Conservation (phyloP, 805 yeast species). For the Zygosaccharomyces bisporus region DNA sequence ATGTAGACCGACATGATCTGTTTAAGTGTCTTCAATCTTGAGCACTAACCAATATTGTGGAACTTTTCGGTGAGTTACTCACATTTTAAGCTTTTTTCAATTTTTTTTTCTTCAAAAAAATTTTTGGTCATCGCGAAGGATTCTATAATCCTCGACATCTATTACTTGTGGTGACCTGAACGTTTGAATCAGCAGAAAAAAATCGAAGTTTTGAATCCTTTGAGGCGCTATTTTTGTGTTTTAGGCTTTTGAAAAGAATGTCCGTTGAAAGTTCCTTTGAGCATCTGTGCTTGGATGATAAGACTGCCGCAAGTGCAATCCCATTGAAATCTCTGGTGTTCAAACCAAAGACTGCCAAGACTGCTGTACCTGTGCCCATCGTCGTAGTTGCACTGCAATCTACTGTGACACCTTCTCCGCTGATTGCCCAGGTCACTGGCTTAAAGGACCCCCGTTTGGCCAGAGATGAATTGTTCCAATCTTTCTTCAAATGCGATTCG, state of each 20-base stretch:
- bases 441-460: slow-evolving; percentile 88
- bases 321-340: slow-evolving; percentile 75
- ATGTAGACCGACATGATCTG: slow-evolving; percentile 52
- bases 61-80: no score
- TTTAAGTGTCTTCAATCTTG: no score
- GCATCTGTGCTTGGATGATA: slow-evolving; percentile 56
- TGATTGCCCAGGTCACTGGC: slow-evolving; percentile 61
- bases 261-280: slow-evolving; percentile 67
- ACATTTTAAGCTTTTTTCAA: neutral
- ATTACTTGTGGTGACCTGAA: no score
- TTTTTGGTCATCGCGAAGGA: slow-evolving; percentile 7
- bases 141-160: neutral
- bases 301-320: slow-evolving; percentile 43
- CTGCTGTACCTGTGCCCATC: slow-evolving; percentile 74
- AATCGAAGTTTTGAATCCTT: neutral
- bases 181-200: no score
- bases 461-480: slow-evolving; percentile 68
- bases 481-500: slow-evolving; percentile 40
- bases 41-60: no score
- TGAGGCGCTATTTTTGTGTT: neutral
- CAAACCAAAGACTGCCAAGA: slow-evolving; percentile 87
- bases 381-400: slow-evolving; percentile 70
- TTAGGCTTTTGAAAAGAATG: slow-evolving; percentile 38
- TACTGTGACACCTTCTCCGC: slow-evolving; percentile 64
- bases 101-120: slow-evolving; percentile 1